Base-by-base conservation (phyloP, 305 asterid genomes). In the Solanum hybrid region DNA sequence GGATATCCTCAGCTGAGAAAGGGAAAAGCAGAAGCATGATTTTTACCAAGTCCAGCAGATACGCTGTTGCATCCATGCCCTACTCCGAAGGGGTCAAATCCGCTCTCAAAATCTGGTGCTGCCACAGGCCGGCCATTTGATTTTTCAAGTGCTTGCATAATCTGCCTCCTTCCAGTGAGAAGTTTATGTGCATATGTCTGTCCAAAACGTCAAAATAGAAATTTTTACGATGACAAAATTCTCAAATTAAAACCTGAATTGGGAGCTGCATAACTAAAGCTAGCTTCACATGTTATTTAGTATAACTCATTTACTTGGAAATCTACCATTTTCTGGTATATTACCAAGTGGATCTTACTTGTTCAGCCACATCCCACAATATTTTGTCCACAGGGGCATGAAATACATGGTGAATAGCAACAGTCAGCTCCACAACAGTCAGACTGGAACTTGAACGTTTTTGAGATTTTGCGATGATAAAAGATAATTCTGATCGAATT, bases 21-120 rank as follows among this genome's bases (percentile, higher is more conserved):
- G 56, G 84, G 76, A 87, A 88, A 87, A 89, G 73, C 64, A 89
- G 51, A 86, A 88, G 90, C 42, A 91, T 81, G 38, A 82, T 78
- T 29, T 73, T 35, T 94, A 96, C 99, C 99, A 88, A 96, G 99
- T 91, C 97, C 98, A 89, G 99, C 96, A 89, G 99, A 96, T 88
- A 96, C 94, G 85, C 98, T 94, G 92, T 93, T 96, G 93, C 99
- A 96, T 87, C 99, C 98, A 91, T 96, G 98, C 88, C 96, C 99
- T 32, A 96, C 92, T 87, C 93, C 95, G 90, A 96, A 92, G 38
- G 97, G 97, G 77, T 96, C 98, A 12, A 91, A 95, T 88, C 90
- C 94, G 81, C 93, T 90, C 75, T 89, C 90, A 84, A 81, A 51
- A 79, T 91, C 93, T 89, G 92, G 90, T 10, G 93, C 87, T 88